Conservation (phyloP, 768 basidiomycete species). For the Suillus fuscotomentosus region DNA sequence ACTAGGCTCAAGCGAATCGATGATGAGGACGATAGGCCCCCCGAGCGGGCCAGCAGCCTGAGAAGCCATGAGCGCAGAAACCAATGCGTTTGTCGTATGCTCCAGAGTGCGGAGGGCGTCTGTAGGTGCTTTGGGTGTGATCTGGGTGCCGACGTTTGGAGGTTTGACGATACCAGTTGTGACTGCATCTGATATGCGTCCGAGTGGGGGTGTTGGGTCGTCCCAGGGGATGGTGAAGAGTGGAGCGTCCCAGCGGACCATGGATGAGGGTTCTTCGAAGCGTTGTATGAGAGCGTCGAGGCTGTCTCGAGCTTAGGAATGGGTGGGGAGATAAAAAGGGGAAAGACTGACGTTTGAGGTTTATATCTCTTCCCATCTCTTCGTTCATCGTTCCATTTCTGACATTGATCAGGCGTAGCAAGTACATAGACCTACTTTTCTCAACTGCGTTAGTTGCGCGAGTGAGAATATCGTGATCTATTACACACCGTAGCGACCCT, state of each 20-base stretch:
- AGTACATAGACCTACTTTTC: constrained; percentile 68
- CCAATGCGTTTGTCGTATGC: constrained; percentile 65
- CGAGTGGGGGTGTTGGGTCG: constrained; percentile 61
- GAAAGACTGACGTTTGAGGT: constrained; percentile 59
- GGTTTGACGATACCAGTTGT: constrained; percentile 81
- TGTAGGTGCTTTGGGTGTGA: constrained; percentile 78
- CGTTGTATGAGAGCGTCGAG: constrained; percentile 70
- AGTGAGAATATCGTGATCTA: constrained; percentile 7
- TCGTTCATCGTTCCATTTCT: constrained; percentile 67
- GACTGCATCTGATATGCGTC: constrained; percentile 78
- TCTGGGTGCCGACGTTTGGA: constrained; percentile 80
- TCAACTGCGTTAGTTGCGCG: neutral
- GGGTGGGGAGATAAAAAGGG: neutral
- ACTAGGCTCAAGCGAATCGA: constrained; percentile 14
- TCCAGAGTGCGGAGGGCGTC: constrained; percentile 89
- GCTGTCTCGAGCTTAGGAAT: neutral
- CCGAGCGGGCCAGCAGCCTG: constrained; percentile 51
- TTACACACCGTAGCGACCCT: constrained; percentile 81
- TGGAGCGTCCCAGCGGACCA: constrained; percentile 99
- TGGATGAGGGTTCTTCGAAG: constrained; percentile 95
- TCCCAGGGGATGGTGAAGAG: constrained; percentile 82
- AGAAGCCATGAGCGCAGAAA: constrained; percentile 68
- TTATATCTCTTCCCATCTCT: constrained; percentile 51
- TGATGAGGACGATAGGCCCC: constrained; percentile 47
- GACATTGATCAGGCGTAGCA: constrained; percentile 67